Base-by-base conservation (phyloP, 2,329 filamentous ascomycete species). In the Claviceps cyperi region DNA sequence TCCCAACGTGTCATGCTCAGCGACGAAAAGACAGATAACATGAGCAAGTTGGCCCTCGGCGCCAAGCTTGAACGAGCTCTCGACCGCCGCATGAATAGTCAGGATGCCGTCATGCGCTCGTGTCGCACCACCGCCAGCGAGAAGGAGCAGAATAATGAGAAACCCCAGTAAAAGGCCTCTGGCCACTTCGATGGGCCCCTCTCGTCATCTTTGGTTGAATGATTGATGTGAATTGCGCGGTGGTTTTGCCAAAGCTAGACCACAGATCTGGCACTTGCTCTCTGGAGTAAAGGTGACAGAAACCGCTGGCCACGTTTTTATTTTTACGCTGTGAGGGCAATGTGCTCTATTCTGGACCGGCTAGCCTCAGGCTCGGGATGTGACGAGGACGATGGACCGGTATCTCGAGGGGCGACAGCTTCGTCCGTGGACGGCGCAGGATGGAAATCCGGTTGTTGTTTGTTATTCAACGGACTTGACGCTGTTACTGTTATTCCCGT, bases 11-110 rank as follows among this genome's bases (percentile, higher is more conserved):
- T 67, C 41, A 74, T 80, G 51, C 79, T 90, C 55, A 84, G 75
- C 63, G 79, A 84, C 55, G 81, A 91, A 67, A 94, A 94, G 75
- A 80, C 76, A 19, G 85, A 87, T 60, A 83, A 84, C 64, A 74
- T 94, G 67, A 83, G 81, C 71, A 94, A 94, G 71, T 77, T 94
- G 52, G 89, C 89, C 38, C 77, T 95, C 48, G 86, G 89, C 46
- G 89, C 89, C 53, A 95, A 95, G 71, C 78, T 95, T 40, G 89
- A 95, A 65, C 81, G 90, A 53, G 89, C 90, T 21, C 78, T 96
- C 50, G 84, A 84, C 57, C 77, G 89, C 57, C 80, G 90, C 61
- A 92, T 95, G 89, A 84, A 79, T 28, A 72, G 85, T 57, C 90
- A 96, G 67, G 90, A 96, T 60, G 90, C 90, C 56, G 83, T 86